Percentiles rank a stretch among this genome's conserved stretches.
These are phyloP conservation scores for Blastocystis sp. DNA, from an alignment of 352 stramenopile genomes.

Conservation along the genomic window DNA sequence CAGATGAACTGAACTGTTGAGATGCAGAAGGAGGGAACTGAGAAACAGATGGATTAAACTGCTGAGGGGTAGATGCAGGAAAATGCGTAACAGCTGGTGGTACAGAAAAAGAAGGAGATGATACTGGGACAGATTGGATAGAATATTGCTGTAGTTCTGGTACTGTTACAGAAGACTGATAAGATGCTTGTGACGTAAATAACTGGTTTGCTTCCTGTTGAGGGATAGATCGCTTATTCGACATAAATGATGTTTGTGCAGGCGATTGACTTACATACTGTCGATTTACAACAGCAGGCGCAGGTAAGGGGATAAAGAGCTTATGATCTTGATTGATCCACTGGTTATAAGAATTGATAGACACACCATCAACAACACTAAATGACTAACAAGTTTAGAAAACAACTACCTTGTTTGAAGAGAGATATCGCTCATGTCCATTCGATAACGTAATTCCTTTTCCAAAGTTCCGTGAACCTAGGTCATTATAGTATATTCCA, in stretches of 20 bases:
- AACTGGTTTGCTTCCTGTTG: neutral
- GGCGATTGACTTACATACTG: neutral
- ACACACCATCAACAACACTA: neutral
- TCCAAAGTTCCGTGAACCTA: neutral
- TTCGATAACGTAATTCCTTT: neutral
- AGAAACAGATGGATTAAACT: neutral
- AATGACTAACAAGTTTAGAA: neutral
- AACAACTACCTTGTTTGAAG: neutral
- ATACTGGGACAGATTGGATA: neutral
- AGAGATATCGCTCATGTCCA: neutral
- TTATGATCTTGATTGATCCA: slow-evolving; percentile 3
- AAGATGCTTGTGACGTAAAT: neutral
- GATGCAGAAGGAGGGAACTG: neutral
- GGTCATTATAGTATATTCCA: neutral
- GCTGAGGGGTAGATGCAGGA: neutral
- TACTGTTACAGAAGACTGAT: neutral
- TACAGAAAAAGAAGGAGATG: neutral
- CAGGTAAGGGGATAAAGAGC: neutral
- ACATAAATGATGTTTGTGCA: neutral
- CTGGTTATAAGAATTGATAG: neutral
- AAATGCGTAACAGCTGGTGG: neutral
- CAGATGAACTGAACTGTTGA: neutral
- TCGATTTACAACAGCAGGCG: neutral
- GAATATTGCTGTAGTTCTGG: neutral
- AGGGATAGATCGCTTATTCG: neutral